Percentiles rank a stretch among this genome's conserved stretches.
Evolutionary conservation across 1,284 basidiomycete species (phyloP).

Genomic region (Apiotrichum akiyoshidainum): DNA sequence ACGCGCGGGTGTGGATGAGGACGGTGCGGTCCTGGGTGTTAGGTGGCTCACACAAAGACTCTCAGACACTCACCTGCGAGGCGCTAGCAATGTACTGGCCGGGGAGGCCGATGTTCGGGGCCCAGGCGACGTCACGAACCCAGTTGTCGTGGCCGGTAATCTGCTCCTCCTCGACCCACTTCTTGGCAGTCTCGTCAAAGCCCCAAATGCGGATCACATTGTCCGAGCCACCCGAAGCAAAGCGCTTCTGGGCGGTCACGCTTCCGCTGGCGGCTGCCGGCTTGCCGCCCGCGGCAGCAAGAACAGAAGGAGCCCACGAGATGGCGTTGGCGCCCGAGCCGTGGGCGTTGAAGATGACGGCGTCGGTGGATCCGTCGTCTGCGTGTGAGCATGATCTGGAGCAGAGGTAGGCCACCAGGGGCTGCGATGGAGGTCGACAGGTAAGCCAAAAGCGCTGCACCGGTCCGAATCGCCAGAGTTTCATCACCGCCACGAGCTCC

Average conservation of each 20-base stretch:
- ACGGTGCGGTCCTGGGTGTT: constrained; percentile 74
- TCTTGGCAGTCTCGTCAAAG: constrained; percentile 54
- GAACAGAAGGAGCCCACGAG: constrained; percentile 93
- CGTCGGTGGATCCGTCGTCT: constrained; percentile 97
- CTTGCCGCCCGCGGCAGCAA: constrained; percentile 19
- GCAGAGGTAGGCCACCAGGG: too few species aligned
- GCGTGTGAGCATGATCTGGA: constrained; percentile 2
- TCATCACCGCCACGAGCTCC: too few species aligned
- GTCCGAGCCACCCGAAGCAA: constrained; percentile 94
- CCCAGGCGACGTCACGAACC: constrained; percentile 98
- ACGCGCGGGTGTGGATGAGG: constrained; percentile 88
- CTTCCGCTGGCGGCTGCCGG: constrained; percentile 1
- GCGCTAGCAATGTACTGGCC: constrained; percentile 93
- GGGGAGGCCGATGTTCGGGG: constrained; percentile 91
- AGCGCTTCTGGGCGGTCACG: constrained; percentile 61
- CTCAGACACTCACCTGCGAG: constrained; percentile 65
- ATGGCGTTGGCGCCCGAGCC: constrained; percentile 96
- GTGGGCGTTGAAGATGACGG: constrained; percentile 92
- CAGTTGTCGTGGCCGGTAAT: constrained; percentile 92
- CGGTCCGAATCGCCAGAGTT: too few species aligned
- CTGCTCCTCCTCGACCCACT: constrained; percentile 86
- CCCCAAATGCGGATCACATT: constrained; percentile 94
- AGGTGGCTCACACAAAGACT: not conserved
- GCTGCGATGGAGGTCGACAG: too few species aligned
- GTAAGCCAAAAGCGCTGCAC: too few species aligned